Evolutionary conservation across 1,284 basidiomycete species (phyloP), one percentile per base, ranked within the genome.

Genomic region (Ceratobasidium sp.): DNA sequence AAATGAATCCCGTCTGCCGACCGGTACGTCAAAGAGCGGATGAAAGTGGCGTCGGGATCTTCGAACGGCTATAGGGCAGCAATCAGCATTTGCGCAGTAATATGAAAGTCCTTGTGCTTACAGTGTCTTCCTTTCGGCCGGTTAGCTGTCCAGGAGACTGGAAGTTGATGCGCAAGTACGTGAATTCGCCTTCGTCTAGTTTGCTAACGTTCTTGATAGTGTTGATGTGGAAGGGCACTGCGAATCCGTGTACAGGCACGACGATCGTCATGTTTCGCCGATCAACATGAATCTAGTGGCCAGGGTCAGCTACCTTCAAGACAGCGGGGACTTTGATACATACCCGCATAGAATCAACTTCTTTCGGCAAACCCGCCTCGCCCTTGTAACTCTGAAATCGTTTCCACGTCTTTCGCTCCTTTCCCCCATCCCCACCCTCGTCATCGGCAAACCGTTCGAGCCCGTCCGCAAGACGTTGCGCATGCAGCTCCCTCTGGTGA

Each of bases 121-220:
- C 94, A 76, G 96, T 98, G 78, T 99, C 98, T 81, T 99, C 98
- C 84, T 99, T 99, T 85, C 98, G 98, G 49, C 98, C 98, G 0
- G 95, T 93, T 61, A 98, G 90, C 81, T 98, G 96, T 62, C 98
- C 98, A 0, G 98, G 98, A 0, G 96, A 98, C 81, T 98, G 96
- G 85, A 99, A 98, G 84, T 99, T 99, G 83, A 99, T 96, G 3
- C 98, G 91, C 74, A 99, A 87, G 77, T 95, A 95, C 0, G 96
- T 97, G 81, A 92, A 94, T 71, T 98, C 95, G 8, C 94, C 95
- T 81, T 99, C 98, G 78, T 99, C 97, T 78, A 90, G 97, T 85
- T 99, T 99, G 85, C 93, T 96, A 43, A 93, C 93, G 80, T 98
- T 99, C 84, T 99, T 99, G 78, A 99, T 94, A 0, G 96, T 96